Evolutionary conservation across 2,329 filamentous ascomycete species (phyloP), one percentile per base, ranked within the genome.

Genomic region (Phaeomoniella chlamydospora): DNA sequence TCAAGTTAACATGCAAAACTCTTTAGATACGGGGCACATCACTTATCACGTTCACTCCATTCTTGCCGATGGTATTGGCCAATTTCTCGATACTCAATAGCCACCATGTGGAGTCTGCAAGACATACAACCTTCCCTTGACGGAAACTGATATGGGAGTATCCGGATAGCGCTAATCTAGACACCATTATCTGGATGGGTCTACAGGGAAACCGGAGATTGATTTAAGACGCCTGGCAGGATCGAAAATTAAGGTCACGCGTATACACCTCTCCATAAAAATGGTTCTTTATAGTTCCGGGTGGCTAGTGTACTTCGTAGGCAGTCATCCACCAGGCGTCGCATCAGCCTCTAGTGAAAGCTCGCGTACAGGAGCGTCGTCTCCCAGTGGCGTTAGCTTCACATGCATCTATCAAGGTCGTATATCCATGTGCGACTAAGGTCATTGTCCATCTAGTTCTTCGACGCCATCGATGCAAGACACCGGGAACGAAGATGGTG

Each of bases 21-120:
- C 17, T 13, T 9, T 34, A 34, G 32, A 67, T 42, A 56, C 54
- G 4, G 63, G 64, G 1, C 64, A 68, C 54, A 50, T 65, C 45
- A 64, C 58, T 2, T 62, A 51, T 34, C 50, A 54, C 30, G 51
- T 57, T 1, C 62, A 67, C 47, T 43, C 52, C 34, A 47, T 59
- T 22, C 45, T 65, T 34, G 57, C 59, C 0, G 44, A 39, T 15
- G 45, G 32, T 10, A 17, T 34, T 9, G n/a, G 16, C n/a, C 14
- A 34, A 9, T 34, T 34, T 17, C 18, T 34, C 9, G 32, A 34
- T 32, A 32, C 9, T 17, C 30, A 32, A 32, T 9, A 6, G 22
- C n/a, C 9, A 26, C 22, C 22, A 26, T 9, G 22, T 26, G 9
- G n/a, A 26, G 6, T 26, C 22, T 26, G 22, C 22, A 26, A 26